These are phyloP conservation scores for Rhodosporidiobolus odoratus DNA, from an alignment of 768 basidiomycete species.

Conservation along the genomic window DNA sequence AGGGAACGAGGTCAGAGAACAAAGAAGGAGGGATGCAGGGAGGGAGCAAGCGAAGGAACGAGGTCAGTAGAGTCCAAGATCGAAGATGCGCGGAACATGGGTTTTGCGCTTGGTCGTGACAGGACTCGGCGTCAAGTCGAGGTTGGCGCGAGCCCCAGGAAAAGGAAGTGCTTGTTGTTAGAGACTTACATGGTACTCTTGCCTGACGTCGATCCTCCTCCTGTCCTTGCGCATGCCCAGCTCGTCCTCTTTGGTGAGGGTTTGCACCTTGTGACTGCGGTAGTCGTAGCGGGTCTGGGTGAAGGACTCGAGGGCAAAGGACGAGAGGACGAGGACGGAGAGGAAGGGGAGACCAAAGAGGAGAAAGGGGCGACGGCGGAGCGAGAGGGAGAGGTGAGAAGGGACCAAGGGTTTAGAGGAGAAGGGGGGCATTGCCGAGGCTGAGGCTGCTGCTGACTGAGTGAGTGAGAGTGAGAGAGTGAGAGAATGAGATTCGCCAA, in stretches of 20 bases:
- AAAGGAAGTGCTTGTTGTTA: too few relatives aligned
- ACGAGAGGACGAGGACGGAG: constrained; percentile 74
- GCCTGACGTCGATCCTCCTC: constrained; percentile 83
- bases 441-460: too few relatives aligned
- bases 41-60: background rate
- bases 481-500: too few relatives aligned
- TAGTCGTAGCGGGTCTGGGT: constrained; percentile 88
- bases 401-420: background rate
- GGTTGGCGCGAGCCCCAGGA: too few relatives aligned
- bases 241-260: constrained; percentile 73
- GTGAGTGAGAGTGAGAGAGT: too few relatives aligned
- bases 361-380: constrained; percentile 40
- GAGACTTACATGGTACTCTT: constrained; percentile 86
- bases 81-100: background rate
- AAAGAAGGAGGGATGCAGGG: background rate
- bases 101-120: background rate
- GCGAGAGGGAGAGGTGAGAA: constrained; percentile 1
- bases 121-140: too few relatives aligned
- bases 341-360: constrained; percentile 85
- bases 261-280: constrained; percentile 70
- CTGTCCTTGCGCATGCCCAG: constrained; percentile 63
- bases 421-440: too few relatives aligned
- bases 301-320: constrained; percentile 72
- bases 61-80: too few relatives aligned
- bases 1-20: background rate